Percentiles rank a stretch among this genome's conserved stretches.
Conservation (phyloP, 2,329 filamentous ascomycete species). For the Huntiella moniliformis region DNA sequence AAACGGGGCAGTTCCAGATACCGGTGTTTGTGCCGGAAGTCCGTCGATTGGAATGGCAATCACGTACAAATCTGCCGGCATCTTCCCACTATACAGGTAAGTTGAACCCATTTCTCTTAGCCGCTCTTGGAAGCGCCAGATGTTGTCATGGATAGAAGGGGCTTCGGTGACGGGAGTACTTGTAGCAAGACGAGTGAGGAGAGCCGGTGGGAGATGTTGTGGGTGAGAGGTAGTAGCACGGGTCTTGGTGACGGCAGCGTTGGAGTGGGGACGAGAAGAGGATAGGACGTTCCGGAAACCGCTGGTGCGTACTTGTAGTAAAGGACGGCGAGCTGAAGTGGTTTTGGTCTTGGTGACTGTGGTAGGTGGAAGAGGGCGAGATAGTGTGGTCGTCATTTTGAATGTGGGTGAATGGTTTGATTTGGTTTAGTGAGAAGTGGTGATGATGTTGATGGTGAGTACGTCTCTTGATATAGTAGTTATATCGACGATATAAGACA, state of each 20-base stretch:
- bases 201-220: not conserved
- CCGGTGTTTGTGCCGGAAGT: not conserved
- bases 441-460: not conserved
- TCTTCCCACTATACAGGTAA: conserved; percentile 6
- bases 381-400: not conserved
- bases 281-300: not conserved
- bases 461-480: too few relatives aligned
- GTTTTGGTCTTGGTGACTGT: not conserved
- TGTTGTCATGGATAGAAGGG: conserved; percentile 7
- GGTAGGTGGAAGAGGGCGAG: not conserved
- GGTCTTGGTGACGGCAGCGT: conserved; percentile 2
- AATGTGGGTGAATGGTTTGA: not conserved
- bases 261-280: not conserved
- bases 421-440: not conserved
- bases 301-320: conserved; percentile 8
- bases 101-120: conserved; percentile 10
- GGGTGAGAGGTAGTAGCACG: not conserved
- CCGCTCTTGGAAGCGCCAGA: conserved; percentile 10
- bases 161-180: not conserved
- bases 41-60: conserved; percentile 3
- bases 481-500: too few relatives aligned
- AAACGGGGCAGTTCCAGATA: too few relatives aligned
- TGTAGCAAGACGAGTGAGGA: not conserved
- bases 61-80: conserved; percentile 8
- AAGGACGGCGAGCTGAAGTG: not conserved